Percentiles rank a stretch among this genome's conserved stretches.
These are phyloP conservation scores for Cryoendolithus antarcticus DNA, from an alignment of 2,329 filamentous ascomycete genomes.

Conservation along the genomic window DNA sequence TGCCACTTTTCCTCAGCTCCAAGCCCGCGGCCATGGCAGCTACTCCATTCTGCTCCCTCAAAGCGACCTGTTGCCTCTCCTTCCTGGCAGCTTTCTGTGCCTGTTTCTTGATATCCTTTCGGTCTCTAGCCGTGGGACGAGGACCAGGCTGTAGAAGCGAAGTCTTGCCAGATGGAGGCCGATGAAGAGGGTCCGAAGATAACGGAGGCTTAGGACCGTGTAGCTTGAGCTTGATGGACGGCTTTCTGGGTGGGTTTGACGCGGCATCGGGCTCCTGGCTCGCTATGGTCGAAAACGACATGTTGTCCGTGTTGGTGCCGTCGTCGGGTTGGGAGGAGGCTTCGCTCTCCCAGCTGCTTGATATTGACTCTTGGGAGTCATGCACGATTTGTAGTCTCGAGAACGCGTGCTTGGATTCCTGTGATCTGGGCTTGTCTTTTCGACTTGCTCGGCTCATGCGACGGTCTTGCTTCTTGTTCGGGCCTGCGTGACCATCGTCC, in stretches of 20 bases:
- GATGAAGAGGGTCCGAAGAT: conserved; percentile 4
- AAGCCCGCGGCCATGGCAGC: conserved; percentile 13
- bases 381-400: conserved; percentile 19
- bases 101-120: conserved; percentile 28
- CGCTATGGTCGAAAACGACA: conserved; percentile 1
- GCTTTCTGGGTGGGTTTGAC: conserved; percentile 6
- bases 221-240: conserved; percentile 23
- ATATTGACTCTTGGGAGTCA: conserved; percentile 24
- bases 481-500: conserved; percentile 33
- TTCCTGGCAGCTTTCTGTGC: conserved; percentile 28
- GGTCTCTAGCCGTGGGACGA: conserved; percentile 24
- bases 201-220: conserved; percentile 21
- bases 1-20: conserved; percentile 19
- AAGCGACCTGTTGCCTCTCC: too few relatives aligned
- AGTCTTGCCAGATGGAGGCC: conserved; percentile 15
- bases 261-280: not conserved
- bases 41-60: too few relatives aligned
- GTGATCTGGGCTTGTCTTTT: conserved; percentile 17
- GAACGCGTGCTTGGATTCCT: conserved; percentile 18
- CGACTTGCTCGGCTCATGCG: conserved; percentile 33
- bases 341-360: conserved; percentile 17
- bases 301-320: not conserved
- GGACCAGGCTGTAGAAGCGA: conserved; percentile 24
- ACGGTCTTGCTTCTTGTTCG: conserved; percentile 41
- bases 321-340: conserved; percentile 17